These are phyloP conservation scores for Suillus subaureus DNA, from an alignment of 768 basidiomycete species.

Conservation along the genomic window DNA sequence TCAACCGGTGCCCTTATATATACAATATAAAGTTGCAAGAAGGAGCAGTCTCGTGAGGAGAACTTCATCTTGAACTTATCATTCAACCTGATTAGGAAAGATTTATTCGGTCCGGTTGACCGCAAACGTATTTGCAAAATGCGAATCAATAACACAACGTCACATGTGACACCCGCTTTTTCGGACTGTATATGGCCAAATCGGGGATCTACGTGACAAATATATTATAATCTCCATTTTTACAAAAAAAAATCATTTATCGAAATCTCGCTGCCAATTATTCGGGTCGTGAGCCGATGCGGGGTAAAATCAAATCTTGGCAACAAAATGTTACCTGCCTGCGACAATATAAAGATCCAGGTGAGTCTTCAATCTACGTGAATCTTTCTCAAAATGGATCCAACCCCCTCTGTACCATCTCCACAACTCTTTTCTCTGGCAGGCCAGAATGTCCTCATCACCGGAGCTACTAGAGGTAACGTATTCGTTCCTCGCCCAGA, in stretches of 20 bases:
- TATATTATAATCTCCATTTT: conserved; percentile 1
- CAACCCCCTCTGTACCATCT: conserved; percentile 50
- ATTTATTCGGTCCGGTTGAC: conserved; percentile 34
- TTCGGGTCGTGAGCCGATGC: conserved; percentile 33
- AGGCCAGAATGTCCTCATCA: conserved; percentile 73
- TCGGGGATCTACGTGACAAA: conserved; percentile 15
- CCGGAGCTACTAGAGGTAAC: conserved; percentile 77
- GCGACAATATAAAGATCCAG: conserved; percentile 24
- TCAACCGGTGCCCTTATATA: conserved; percentile 7
- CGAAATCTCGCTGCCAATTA: conserved; percentile 17
- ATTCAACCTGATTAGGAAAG: conserved; percentile 24
- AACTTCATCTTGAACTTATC: conserved; percentile 20
- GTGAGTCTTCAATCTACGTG: conserved; percentile 3
- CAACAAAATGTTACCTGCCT: not conserved
- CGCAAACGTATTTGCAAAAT: conserved; percentile 25
- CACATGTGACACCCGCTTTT: not conserved
- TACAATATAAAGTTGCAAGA: conserved; percentile 37
- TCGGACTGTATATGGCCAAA: conserved; percentile 14
- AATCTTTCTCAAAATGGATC: conserved; percentile 45
- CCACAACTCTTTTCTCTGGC: conserved; percentile 67
- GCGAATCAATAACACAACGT: conserved; percentile 17
- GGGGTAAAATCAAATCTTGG: conserved; percentile 25
- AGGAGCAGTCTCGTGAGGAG: conserved; percentile 37
- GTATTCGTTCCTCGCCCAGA: conserved; percentile 24
- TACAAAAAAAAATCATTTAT: not conserved